phyloP scores from a whole-genome alignment of 805 yeast genomes.

The Lachancea thermotolerans region DNA sequence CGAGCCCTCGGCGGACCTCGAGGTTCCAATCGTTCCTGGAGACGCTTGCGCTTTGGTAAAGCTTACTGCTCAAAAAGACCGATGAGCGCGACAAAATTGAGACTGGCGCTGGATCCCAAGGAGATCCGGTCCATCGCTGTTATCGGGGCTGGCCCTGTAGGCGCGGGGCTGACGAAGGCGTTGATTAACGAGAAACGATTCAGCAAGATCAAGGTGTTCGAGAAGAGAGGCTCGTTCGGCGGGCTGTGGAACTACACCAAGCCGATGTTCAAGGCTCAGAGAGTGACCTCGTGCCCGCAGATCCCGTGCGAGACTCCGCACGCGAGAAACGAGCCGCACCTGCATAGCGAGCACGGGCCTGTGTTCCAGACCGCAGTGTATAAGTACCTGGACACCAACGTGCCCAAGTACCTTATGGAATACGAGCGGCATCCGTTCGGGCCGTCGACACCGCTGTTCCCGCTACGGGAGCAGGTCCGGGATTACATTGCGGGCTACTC shows the following conservation, averaged over 20 bases:
- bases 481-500: constrained; percentile 51
- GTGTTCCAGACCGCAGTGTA: constrained; percentile 53
- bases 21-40: too few relatives aligned
- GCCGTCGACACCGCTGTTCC: constrained; percentile 44
- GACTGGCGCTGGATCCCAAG: background rate
- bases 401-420: constrained; percentile 57
- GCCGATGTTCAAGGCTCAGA: constrained; percentile 11
- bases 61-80: too few relatives aligned
- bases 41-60: too few relatives aligned
- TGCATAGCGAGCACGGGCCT: constrained; percentile 17
- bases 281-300: constrained; percentile 10
- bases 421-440: constrained; percentile 46
- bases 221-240: constrained; percentile 49
- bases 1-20: background rate
- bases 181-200: constrained; percentile 43
- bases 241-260: constrained; percentile 67
- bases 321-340: constrained; percentile 5
- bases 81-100: constrained; percentile 1
- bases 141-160: constrained; percentile 70
- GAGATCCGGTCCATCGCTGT: constrained; percentile 42
- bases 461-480: constrained; percentile 50
- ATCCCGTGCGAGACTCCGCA: constrained; percentile 31
- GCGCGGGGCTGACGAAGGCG: constrained; percentile 56
- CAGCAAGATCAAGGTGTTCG: constrained; percentile 47
- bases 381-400: constrained; percentile 57